These are phyloP conservation scores for Penicillium hesseltinei DNA, from an alignment of 2,329 filamentous ascomycete genomes.

Conservation along the genomic window DNA sequence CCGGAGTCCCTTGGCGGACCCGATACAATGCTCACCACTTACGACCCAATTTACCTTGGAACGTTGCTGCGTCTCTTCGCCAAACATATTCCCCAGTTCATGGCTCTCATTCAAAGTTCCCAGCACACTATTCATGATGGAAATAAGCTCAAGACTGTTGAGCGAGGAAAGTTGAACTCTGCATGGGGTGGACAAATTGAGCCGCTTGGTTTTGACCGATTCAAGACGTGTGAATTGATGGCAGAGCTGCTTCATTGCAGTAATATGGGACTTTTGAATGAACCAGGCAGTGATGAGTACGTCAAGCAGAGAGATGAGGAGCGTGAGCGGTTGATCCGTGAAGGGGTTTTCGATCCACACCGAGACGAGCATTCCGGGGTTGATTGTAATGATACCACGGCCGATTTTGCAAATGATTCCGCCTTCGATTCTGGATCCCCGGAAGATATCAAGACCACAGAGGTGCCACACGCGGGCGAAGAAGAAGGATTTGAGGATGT, in stretches of 20 bases:
- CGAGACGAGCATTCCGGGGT: slow-evolving; percentile 51
- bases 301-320: slow-evolving; percentile 77
- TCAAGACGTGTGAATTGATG: slow-evolving; percentile 99
- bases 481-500: slow-evolving; percentile 96
- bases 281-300: slow-evolving; percentile 82
- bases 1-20: slow-evolving; percentile 82
- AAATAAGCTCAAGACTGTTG: slow-evolving; percentile 59
- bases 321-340: slow-evolving; percentile 72
- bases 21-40: slow-evolving; percentile 73
- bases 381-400: slow-evolving; percentile 55
- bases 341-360: slow-evolving; percentile 64
- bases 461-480: slow-evolving; percentile 77
- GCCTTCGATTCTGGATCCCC: slow-evolving; percentile 49
- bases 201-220: slow-evolving; percentile 92
- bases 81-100: slow-evolving; percentile 87
- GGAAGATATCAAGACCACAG: slow-evolving; percentile 68
- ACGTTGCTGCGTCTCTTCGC: slow-evolving; percentile 86
- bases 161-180: slow-evolving; percentile 72
- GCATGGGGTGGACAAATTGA: slow-evolving; percentile 91
- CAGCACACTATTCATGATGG: slow-evolving; percentile 57
- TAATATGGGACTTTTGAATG: slow-evolving; percentile 96
- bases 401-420: slow-evolving; percentile 45
- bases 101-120: slow-evolving; percentile 79
- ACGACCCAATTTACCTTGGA: slow-evolving; percentile 93
- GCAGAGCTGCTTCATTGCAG: slow-evolving; percentile 95